Evolutionary conservation across 805 yeast species (phyloP).

Genomic region (Metschnikowia kunwiensis): DNA sequence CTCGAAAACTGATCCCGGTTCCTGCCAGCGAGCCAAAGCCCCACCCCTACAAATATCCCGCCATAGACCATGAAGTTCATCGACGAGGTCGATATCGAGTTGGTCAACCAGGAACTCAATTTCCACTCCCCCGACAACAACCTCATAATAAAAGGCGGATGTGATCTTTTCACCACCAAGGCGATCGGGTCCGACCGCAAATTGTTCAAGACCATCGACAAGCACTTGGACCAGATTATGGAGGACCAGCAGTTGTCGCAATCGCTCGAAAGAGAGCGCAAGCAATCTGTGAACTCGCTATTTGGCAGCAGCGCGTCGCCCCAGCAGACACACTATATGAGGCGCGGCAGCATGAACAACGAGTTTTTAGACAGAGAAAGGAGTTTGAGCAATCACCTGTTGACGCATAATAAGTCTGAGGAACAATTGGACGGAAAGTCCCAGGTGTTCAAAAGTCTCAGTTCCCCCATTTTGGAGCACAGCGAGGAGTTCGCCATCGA

Average conservation of each 20-base stretch:
- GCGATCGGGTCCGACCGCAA: constrained; percentile 89
- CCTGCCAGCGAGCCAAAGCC: no score
- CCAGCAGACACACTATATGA: constrained; percentile 20
- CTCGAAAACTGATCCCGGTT: no score
- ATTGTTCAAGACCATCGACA: constrained; percentile 81
- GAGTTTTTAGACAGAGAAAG: constrained; percentile 25
- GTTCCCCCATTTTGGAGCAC: constrained; percentile 14
- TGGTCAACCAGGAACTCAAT: constrained; percentile 75
- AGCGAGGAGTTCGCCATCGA: constrained; percentile 26
- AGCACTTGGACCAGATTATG: constrained; percentile 59
- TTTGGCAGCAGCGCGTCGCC: constrained; percentile 40
- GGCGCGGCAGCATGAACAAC: constrained; percentile 24
- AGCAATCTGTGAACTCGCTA: constrained; percentile 34
- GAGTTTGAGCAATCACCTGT: constrained; percentile 27
- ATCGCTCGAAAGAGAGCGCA: constrained; percentile 37
- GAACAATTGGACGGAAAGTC: constrained; percentile 7
- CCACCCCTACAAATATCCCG: no score
- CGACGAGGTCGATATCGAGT: constrained; percentile 90
- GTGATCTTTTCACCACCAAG: constrained; percentile 92
- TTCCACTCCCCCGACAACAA: constrained; percentile 41
- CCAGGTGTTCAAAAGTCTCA: constrained; percentile 9
- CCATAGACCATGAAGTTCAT: constrained; percentile 60
- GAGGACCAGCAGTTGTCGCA: constrained; percentile 43
- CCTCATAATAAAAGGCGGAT: constrained; percentile 69
- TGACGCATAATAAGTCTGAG: constrained; percentile 19